Evolutionary conservation across 2,329 filamentous ascomycete genomes (phyloP).

Genomic region (Colletotrichum destructivum): DNA sequence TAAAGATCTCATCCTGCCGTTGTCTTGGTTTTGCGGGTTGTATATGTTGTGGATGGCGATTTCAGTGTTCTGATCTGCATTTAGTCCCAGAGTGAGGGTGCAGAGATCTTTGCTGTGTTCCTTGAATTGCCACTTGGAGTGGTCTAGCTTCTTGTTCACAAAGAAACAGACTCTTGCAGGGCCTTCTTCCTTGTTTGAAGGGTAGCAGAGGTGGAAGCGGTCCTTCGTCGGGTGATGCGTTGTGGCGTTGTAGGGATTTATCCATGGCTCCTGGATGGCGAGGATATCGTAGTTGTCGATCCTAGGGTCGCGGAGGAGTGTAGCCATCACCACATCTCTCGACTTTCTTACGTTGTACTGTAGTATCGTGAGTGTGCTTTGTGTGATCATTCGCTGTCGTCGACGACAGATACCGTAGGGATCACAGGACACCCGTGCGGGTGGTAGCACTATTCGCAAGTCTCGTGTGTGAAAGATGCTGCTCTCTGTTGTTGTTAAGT

Average conservation of each 20-base stretch:
- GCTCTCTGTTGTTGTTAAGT: no score
- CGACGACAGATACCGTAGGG: background rate
- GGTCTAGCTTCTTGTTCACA: conserved; percentile 15
- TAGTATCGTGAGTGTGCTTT: background rate
- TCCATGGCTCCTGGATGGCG: conserved; percentile 16
- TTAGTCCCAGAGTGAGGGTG: background rate
- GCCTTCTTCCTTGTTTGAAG: background rate
- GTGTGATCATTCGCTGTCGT: background rate
- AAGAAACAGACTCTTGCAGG: conserved; percentile 18
- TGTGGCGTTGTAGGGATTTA: conserved; percentile 15
- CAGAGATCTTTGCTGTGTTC: conserved; percentile 17
- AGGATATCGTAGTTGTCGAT: conserved; percentile 27
- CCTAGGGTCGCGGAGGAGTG: conserved; percentile 20
- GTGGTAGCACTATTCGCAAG: no score
- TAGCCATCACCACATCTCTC: conserved; percentile 12
- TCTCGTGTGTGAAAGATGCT: no score
- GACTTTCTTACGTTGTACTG: conserved; percentile 30
- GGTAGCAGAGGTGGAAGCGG: conserved; percentile 23
- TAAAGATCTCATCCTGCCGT: background rate
- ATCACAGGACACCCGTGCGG: no score
- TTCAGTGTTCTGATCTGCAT: no score
- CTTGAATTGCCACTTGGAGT: conserved; percentile 11
- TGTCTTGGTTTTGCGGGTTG: background rate
- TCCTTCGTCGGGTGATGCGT: conserved; percentile 25
- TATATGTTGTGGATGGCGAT: background rate